Percentiles rank a stretch among this genome's conserved stretches.
Evolutionary conservation across 106 monocot genomes (phyloP).

Genomic region (Phalaenopsis equestris): DNA sequence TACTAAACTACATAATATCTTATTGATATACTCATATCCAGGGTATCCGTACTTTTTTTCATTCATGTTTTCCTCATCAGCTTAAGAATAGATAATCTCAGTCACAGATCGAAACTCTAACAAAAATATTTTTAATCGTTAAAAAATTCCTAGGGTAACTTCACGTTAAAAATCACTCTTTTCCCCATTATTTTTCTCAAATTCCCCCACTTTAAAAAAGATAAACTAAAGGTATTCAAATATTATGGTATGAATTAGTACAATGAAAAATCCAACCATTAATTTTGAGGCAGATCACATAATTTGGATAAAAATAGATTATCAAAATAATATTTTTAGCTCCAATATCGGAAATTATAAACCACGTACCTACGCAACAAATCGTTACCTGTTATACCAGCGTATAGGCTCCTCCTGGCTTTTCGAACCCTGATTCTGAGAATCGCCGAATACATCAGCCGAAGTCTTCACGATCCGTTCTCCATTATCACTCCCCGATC

Average conservation of each 20-base stretch:
- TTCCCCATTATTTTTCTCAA: background rate
- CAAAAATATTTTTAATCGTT: background rate
- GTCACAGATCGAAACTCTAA: background rate
- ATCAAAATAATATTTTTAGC: background rate
- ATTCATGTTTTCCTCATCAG: no score
- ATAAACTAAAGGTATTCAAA: background rate
- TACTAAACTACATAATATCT: no score
- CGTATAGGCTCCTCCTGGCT: slow-evolving; percentile 70
- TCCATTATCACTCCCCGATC: slow-evolving; percentile 48
- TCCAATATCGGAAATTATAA: background rate
- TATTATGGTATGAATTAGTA: background rate
- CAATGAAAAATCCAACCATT: background rate
- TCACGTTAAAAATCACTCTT: background rate
- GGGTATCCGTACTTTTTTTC: no score
- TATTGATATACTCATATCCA: no score
- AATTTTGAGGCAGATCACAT: background rate
- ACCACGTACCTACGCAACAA: background rate
- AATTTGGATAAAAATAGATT: background rate
- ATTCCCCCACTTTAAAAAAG: background rate
- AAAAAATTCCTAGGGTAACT: background rate
- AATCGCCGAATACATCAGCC: slow-evolving; percentile 39
- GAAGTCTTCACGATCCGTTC: slow-evolving; percentile 38
- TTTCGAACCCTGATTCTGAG: slow-evolving; percentile 69
- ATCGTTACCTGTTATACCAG: slow-evolving; percentile 78
- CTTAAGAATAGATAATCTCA: background rate